Percentiles rank a stretch among this genome's conserved stretches.
Conservation (phyloP, 768 basidiomycete species). For the Neoboletus magnificus region DNA sequence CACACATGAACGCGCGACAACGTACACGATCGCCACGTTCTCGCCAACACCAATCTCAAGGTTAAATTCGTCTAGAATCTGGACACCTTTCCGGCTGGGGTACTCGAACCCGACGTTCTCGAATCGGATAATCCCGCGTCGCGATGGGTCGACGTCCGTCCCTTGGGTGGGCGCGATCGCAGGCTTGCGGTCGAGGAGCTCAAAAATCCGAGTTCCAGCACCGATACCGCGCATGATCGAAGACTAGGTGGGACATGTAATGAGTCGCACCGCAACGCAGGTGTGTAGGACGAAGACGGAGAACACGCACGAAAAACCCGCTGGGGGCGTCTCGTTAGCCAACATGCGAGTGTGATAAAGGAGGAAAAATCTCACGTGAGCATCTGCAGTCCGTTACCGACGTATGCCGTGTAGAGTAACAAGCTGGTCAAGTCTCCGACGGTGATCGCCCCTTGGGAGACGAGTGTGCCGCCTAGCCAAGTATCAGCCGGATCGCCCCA, state of each 20-base stretch:
- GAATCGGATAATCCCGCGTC: slow-evolving; percentile 73
- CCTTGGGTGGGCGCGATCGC: slow-evolving; percentile 68
- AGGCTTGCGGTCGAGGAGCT: slow-evolving; percentile 79
- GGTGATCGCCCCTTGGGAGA: slow-evolving; percentile 82
- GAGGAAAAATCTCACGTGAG: slow-evolving; percentile 52
- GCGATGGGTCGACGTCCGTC: slow-evolving; percentile 46
- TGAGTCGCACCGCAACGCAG: neutral
- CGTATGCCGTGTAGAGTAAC: slow-evolving; percentile 88
- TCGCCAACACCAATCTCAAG: slow-evolving; percentile 80
- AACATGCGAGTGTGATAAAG: neutral
- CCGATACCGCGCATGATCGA: slow-evolving; percentile 97
- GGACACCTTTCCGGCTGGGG: slow-evolving; percentile 77
- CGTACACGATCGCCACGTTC: slow-evolving; percentile 90
- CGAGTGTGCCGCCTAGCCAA: slow-evolving; percentile 77
- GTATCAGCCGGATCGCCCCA: neutral
- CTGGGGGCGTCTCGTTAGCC: slow-evolving; percentile 19
- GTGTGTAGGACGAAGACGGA: neutral
- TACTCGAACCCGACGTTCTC: slow-evolving; percentile 87
- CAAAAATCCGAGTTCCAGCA: slow-evolving; percentile 91
- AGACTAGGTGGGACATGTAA: slow-evolving; percentile 44
- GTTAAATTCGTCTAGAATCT: slow-evolving; percentile 79
- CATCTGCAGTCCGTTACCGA: slow-evolving; percentile 76
- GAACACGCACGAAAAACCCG: slow-evolving; percentile 37
- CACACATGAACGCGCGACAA: slow-evolving; percentile 6
- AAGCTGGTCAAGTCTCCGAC: slow-evolving; percentile 91